Conservation (phyloP, 2,329 filamentous ascomycete genomes). For the Fusarium subtropicale region DNA sequence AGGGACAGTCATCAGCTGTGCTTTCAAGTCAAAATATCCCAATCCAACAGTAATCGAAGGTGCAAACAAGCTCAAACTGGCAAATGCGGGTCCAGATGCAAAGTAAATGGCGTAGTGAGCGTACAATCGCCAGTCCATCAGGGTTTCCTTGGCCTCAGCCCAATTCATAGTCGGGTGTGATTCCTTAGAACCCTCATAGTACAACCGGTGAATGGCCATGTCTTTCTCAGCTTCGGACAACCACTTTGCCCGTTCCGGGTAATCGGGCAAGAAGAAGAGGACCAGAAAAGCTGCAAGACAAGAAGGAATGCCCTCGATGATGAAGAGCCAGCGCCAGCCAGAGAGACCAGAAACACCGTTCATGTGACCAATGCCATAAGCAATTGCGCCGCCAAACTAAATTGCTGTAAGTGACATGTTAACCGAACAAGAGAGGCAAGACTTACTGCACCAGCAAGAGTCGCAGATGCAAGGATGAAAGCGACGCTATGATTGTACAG, state of each 20-base stretch:
- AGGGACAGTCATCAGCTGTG: slow-evolving; percentile 75
- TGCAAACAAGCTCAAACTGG: slow-evolving; percentile 70
- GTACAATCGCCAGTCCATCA: slow-evolving; percentile 75
- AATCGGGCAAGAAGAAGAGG: slow-evolving; percentile 77
- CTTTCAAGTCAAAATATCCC: slow-evolving; percentile 63
- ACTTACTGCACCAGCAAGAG: slow-evolving; percentile 72
- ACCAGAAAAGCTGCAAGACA: slow-evolving; percentile 70
- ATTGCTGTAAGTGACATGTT: slow-evolving; percentile 3
- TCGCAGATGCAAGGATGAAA: slow-evolving; percentile 75
- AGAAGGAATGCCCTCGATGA: slow-evolving; percentile 74
- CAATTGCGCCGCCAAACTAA: slow-evolving; percentile 75
- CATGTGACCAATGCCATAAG: slow-evolving; percentile 79
- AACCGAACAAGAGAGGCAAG: no score
- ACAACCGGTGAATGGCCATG: slow-evolving; percentile 61
- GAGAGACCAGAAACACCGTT: slow-evolving; percentile 69
- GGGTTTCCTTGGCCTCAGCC: slow-evolving; percentile 75
- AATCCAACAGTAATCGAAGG: slow-evolving; percentile 69
- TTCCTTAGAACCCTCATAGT: slow-evolving; percentile 64
- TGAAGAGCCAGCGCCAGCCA: slow-evolving; percentile 77
- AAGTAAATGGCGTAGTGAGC: slow-evolving; percentile 70
- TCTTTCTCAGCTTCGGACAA: slow-evolving; percentile 69
- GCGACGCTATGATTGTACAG: slow-evolving; percentile 62
- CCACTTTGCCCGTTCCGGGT: slow-evolving; percentile 73
- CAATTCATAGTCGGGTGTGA: slow-evolving; percentile 72
- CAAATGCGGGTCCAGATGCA: slow-evolving; percentile 66